Evolutionary conservation across 2,329 filamentous ascomycete species (phyloP), one percentile per base, ranked within the genome.

Genomic region (Colletotrichum lentis): DNA sequence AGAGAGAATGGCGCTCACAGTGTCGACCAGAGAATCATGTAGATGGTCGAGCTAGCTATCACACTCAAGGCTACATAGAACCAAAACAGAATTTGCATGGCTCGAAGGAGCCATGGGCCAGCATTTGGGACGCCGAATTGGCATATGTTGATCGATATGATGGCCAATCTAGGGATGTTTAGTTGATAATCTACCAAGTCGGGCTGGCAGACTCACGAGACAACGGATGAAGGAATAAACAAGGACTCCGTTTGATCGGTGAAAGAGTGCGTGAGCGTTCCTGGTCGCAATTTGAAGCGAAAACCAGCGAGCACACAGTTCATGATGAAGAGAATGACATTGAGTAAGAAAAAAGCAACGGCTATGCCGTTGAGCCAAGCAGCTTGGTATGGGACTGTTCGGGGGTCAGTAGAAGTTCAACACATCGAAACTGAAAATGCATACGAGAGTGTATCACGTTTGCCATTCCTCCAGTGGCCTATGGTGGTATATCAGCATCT

Each of bases 241-340:
- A 95, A 82, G 11, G 88, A 91, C 75, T 96, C 93, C 0, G 90
- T 89, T 14, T 92, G 91, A 78, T 95, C 92, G 7, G 88, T 81
- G 68, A 96, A 90, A 0, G 91, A 93, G 16, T 86, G 83, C 66
- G 84, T 84, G 74, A 95, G 92, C 10, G 89, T 92, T 20, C 89
- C 87, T 0, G 91, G 91, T 64, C 89, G 88, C 72, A 86, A 83
- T 72, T 85, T 85, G 76, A 96, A 96, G 22, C 92, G 87, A 11
- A 88, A 78, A 11, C 86, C 83, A 44, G 95, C 86, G 72, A 93
- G 83, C 56, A 83, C 74, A 75, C 87, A 88, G 71, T 93, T 90
- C 57, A 82, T 77, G 14, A 88, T 43, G 73, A 91, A 91, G 5
- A 94, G 82, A 3, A 81, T 75, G 24, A 91, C 76, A 72, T 91